Evolutionary conservation across 345 rosid species (phyloP), one percentile per base, ranked within the genome.

Genomic region (Brassica carinata): DNA sequence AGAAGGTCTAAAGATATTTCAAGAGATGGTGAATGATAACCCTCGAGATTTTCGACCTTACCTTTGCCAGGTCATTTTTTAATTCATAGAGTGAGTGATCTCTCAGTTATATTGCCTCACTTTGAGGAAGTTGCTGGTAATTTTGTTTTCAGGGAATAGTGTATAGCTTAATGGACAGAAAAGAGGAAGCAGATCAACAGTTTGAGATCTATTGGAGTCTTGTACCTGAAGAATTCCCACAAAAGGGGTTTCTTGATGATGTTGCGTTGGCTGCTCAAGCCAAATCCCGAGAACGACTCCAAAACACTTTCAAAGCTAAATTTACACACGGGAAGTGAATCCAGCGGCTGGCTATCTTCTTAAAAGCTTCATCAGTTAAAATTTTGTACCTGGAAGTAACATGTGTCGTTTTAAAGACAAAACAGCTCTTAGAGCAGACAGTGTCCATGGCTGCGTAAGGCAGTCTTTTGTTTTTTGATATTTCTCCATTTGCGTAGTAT

Each of bases 21-120:
- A 90, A 80, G 88, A 85, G 68, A 85, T 95, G 79, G 84, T 91
- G 19, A 75, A 85, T 33, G 96, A 93, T 31, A 85, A 95, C 82
- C 98, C 97, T 81, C 87, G 90, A 81, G 99, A 95, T 86, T 93
- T 95, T 26, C 89, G 99, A 79, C 97, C 98, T 34, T 95, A 93
- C 83, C 99, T 95, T 81, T 95, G 97, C 84, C 97, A 90, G 92
- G 99, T 90, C 84, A 73, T 75, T 55, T 38, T 58, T 82, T 55
- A 30, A 29, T 61, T 69, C 48, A 6, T n/a, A 1, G 17, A 59
- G 2, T 38, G 19, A 29, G 2, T 38, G 19, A 29, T 58, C 72
- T 75, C 65, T 48, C 9, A 48, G 51, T 18, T 10, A 18, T 31
- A 5, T 29, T 59, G 18, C 5, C 26, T 23, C 2, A 1, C 7